Base-by-base conservation (phyloP, 1,139 yeast species). In the Saccharomyces hybrid region DNA sequence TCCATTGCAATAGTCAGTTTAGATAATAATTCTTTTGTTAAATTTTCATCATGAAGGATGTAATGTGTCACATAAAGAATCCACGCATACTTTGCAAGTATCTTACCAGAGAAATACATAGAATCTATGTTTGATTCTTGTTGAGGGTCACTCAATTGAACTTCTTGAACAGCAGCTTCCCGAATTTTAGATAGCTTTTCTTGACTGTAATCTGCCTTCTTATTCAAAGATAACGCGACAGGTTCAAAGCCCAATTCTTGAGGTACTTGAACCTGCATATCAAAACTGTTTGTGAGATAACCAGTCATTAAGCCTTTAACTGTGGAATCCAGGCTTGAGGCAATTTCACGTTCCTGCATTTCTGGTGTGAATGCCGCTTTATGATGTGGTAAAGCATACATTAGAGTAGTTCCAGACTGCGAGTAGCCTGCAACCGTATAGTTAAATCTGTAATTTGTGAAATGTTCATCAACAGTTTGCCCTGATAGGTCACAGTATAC, bases 71-170 rank as follows among this genome's bases (percentile, higher is more conserved):
- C 85, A 61, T 82, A 85, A 7, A 85, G 75, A 52, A 86, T 75
- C 74, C 83, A 83, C 0, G 93, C 91, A 68, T 83, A 87, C 64
- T 85, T 86, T 54, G 87, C 90, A 54, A 86, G 71, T 25, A 82
- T 76, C 64, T 86, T 86, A 28, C 95, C 95, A 2, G 89, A 77
- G 11, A 85, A 81, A 66, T 86, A 86, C 93, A 85, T 86, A 0
- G 83, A 79, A 55, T 86, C 90, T 25, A 85, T 72, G 61, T 85
- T 77, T 1, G 89, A 81, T 70, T 80, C 81, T 7, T 73, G 76
- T 2, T 73, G 71, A 11, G 84, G 81, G 65, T 85, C 87, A 20
- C 44, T 20, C 4, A 58, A 78, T 25, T 73, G 67, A 6, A 80
- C 73, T 56, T 86, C 95, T 8, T 66, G 59, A 0, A 59, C 59